A percentile compares a stretch with the other conserved stretches of the same genome.
Evolutionary conservation across 2,329 filamentous ascomycete genomes (phyloP).

Genomic region (Parastagonospora avenae): DNA sequence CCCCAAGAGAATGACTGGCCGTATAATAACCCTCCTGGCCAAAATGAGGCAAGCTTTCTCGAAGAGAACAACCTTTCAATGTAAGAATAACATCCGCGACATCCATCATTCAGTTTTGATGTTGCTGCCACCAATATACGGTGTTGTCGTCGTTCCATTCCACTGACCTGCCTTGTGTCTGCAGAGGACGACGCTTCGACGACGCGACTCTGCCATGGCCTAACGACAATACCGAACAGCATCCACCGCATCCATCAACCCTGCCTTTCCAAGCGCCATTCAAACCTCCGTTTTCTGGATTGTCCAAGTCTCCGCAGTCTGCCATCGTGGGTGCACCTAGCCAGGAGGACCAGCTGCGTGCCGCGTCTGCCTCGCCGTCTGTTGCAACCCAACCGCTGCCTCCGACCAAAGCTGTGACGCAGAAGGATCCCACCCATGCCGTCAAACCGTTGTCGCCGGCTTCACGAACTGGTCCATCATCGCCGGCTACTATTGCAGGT

Average conservation of each 20-base stretch:
- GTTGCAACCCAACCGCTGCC: constrained; percentile 30
- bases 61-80: constrained; percentile 63
- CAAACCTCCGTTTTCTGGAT: constrained; percentile 16
- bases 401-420: constrained; percentile 17
- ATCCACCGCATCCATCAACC: constrained; percentile 31
- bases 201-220: constrained; percentile 57
- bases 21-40: constrained; percentile 58
- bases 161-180: constrained; percentile 31
- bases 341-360: constrained; percentile 42
- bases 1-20: constrained; percentile 61
- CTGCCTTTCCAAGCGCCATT: constrained; percentile 28
- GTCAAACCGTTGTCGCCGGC: constrained; percentile 12
- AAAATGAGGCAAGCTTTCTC: constrained; percentile 60
- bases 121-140: constrained; percentile 6
- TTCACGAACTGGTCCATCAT: constrained; percentile 11
- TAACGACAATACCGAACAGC: constrained; percentile 26
- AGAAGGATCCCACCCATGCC: constrained; percentile 17
- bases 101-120: neutral
- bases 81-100: constrained; percentile 49
- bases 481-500: constrained; percentile 10
- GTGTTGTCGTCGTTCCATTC: constrained; percentile 31
- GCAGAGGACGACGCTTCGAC: constrained; percentile 63
- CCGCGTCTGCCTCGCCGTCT: constrained; percentile 43
- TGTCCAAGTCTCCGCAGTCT: constrained; percentile 29
- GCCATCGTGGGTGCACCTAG: constrained; percentile 23